Conservation (phyloP, 306 rosid species). For the Hippophae tibetana region DNA sequence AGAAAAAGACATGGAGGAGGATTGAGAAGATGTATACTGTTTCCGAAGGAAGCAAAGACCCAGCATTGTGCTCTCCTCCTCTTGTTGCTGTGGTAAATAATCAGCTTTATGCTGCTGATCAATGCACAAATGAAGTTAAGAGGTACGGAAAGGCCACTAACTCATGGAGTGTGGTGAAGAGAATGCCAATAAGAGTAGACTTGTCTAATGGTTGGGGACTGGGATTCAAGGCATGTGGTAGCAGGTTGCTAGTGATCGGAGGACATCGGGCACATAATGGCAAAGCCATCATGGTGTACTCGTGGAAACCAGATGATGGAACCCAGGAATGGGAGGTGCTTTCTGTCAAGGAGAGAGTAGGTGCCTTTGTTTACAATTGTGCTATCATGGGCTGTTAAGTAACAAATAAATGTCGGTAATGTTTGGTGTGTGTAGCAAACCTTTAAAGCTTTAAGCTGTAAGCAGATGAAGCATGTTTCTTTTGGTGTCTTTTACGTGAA, state of each 20-base stretch:
- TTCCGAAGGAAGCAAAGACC: neutral
- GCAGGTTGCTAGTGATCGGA: constrained; percentile 23
- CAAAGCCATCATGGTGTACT: constrained; percentile 18
- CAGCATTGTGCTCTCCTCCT: constrained; percentile 26
- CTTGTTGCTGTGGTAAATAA: constrained; percentile 32
- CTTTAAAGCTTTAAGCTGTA: too few species aligned
- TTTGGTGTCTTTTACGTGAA: too few species aligned
- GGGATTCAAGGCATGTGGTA: constrained; percentile 28
- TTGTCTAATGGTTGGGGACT: constrained; percentile 34
- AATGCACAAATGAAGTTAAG: constrained; percentile 18
- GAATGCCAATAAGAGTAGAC: constrained; percentile 24
- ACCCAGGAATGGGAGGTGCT: constrained; percentile 27
- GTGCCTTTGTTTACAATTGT: constrained; percentile 34
- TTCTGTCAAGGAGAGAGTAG: constrained; percentile 19
- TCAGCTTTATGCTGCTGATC: constrained; percentile 27
- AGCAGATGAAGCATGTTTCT: too few species aligned
- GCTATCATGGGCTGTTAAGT: constrained; percentile 30
- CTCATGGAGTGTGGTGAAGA: constrained; percentile 20
- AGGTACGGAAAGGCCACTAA: constrained; percentile 22
- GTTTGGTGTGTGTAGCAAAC: too few species aligned
- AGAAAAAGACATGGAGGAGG: constrained; percentile 19
- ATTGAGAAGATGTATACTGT: constrained; percentile 29
- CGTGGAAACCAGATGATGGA: constrained; percentile 22
- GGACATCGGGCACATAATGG: constrained; percentile 23
- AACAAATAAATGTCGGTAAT: too few species aligned